Evolutionary conservation across 2,329 filamentous ascomycete genomes (phyloP), one percentile per base, ranked within the genome.

Genomic region (Parascedosporium putredinis): DNA sequence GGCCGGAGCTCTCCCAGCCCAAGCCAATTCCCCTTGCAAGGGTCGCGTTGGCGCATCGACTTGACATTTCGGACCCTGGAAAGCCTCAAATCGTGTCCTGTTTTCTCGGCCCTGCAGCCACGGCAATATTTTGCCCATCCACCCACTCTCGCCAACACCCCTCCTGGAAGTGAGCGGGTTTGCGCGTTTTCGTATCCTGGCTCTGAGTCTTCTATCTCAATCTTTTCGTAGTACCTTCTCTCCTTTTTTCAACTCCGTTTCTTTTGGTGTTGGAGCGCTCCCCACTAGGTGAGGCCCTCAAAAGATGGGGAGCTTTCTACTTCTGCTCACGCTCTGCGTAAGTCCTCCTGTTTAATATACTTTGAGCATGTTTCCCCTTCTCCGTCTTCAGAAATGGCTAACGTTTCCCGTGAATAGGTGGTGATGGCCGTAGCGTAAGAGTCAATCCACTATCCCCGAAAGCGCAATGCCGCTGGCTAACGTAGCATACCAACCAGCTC

Each of bases 371-470:
- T 31, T 6, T 31, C 27, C 12, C 18, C 46, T 18, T 36, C 18
- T 33, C 34, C 22, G 25, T 29, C 43, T 40, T 50, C 45, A 23
- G 43, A 22, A 14, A 40, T 40, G 9, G 18, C 27, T 48, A 33
- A 55, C 38, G 20, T 53, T 56, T 47, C 40, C 52, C 34, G 31
- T 51, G 47, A 49, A n/a, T 51, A 76, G 74, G 67, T 73, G 61
- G 70, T 79, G 54, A 80, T 80, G 77, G 75, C 76, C 53, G 57
- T 79, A 60, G 74, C 75, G 76, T 79, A 73, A 54, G 74, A 49
- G 24, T 45, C 56, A 50, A 44, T 22, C 16, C 10, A 18, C 22
- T 12, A 5, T 31, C 23, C 24, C 20, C 27, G 25, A 20, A 14
- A 31, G 16, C 22, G 14, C 29, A 18, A 45, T 36, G 45, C 47